Evolutionary conservation across 495 filamentous ascomycete genomes (phyloP).

Genomic region (Penicillium steckii): DNA sequence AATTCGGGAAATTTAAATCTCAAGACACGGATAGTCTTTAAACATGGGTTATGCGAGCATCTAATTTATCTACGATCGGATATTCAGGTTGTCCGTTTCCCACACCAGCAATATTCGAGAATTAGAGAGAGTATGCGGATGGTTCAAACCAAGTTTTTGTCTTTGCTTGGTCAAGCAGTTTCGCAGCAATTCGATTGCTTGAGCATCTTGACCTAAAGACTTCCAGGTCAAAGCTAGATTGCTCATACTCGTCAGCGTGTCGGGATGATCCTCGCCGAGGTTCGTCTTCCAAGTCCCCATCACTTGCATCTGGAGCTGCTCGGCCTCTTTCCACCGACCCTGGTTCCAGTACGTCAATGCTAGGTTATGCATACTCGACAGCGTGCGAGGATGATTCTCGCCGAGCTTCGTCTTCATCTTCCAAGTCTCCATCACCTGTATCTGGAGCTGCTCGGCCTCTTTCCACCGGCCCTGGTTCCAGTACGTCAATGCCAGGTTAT

Average conservation of each 20-base stretch:
- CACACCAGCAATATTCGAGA: conserved; percentile 3
- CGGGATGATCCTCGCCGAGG: no score
- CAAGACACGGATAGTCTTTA: neutral
- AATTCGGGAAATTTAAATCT: neutral
- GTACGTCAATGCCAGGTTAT: neutral
- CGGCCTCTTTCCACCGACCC: neutral
- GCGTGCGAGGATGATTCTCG: neutral
- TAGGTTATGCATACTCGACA: neutral
- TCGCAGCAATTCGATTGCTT: conserved; percentile 3
- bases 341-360: neutral
- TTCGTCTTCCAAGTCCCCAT: neutral
- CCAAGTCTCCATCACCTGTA: neutral
- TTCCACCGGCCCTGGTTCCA: neutral
- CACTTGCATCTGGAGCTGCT: neutral
- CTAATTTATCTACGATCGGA: neutral
- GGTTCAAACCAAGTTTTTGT: conserved; percentile 1
- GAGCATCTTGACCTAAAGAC: neutral
- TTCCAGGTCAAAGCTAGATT: conserved; percentile 5
- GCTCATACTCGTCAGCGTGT: neutral
- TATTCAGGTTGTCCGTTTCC: conserved; percentile 3
- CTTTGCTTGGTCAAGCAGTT: conserved; percentile 1
- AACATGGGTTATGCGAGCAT: neutral
- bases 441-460: neutral
- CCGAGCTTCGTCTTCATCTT: neutral
- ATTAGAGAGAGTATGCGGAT: conserved; percentile 8